Evolutionary conservation across 176 grass and related monocot species (phyloP).

Genomic region (Avena atlantica): DNA sequence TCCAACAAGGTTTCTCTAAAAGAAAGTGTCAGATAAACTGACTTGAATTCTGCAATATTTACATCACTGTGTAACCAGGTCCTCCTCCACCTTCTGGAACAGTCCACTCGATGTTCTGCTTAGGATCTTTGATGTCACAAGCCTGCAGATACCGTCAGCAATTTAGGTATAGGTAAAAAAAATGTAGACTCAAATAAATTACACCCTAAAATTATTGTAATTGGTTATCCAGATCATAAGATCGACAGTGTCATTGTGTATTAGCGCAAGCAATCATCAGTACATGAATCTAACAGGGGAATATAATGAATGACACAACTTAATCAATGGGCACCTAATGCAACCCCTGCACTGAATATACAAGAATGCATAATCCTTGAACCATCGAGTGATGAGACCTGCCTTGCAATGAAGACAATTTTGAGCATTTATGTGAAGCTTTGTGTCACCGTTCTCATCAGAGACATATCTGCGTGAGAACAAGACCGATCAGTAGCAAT

Average conservation of each 20-base stretch:
- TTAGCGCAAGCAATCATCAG: not conserved
- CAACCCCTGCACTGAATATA: not conserved
- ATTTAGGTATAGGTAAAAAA: not conserved
- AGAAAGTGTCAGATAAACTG: not conserved
- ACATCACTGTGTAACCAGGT: constrained; percentile 85
- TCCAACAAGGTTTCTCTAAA: not conserved
- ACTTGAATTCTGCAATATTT: constrained; percentile 23
- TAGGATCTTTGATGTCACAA: constrained; percentile 98
- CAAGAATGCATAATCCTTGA: not conserved
- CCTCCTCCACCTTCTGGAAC: constrained; percentile 95
- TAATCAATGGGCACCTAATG: not conserved
- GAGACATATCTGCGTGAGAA: constrained; percentile 66
- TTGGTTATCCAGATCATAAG: not conserved
- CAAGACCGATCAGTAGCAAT: not conserved
- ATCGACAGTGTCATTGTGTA: not conserved
- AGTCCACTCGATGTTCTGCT: constrained; percentile 93
- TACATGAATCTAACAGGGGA: not conserved
- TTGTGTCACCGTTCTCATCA: constrained; percentile 64
- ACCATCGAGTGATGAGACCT: not conserved
- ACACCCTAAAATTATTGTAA: not conserved
- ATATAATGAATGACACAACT: not conserved
- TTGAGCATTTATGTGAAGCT: constrained; percentile 96
- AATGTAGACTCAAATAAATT: constrained; percentile 1
- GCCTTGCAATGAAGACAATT: constrained; percentile 99
- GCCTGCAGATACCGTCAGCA: constrained; percentile 52